A percentile compares a stretch with the other conserved stretches of the same genome.
Conservation (phyloP, 352 stramenopile genomes). For the Thalassiosira hispida region DNA sequence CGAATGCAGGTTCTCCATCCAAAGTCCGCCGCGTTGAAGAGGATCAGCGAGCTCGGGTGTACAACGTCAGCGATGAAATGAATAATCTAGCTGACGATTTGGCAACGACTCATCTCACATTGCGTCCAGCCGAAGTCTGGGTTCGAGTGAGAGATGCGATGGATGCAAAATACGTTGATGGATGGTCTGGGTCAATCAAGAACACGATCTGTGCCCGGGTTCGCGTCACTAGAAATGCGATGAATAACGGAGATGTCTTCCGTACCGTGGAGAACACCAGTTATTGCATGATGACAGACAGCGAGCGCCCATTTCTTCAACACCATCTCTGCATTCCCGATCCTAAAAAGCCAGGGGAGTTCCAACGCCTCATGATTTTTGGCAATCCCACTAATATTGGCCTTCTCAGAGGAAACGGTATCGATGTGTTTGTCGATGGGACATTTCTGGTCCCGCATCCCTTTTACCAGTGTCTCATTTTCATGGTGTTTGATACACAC, state of each 20-base stretch:
- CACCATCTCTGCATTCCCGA: neutral
- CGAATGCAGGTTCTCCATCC: too few relatives aligned
- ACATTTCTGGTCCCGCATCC: neutral
- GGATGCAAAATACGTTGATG: too few relatives aligned
- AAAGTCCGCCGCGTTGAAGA: too few relatives aligned
- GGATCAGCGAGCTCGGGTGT: too few relatives aligned
- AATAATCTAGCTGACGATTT: too few relatives aligned
- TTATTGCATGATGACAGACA: neutral
- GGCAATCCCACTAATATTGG: neutral
- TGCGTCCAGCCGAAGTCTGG: too few relatives aligned
- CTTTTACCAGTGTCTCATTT: constrained; percentile 17
- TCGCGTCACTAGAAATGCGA: too few relatives aligned
- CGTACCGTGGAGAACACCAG: neutral
- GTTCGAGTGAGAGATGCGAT: too few relatives aligned
- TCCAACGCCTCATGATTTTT: neutral
- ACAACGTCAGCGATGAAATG: too few relatives aligned
- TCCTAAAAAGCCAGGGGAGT: neutral
- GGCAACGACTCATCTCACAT: too few relatives aligned
- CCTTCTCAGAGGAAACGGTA: neutral
- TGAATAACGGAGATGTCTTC: constrained; percentile 2
- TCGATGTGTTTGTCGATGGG: neutral
- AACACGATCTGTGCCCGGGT: too few relatives aligned
- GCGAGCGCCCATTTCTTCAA: neutral
- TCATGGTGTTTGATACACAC: constrained; percentile 8
- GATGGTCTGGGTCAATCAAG: too few relatives aligned